Conservation (phyloP, 2,329 filamentous ascomycete genomes). For the Cytospora mali region DNA sequence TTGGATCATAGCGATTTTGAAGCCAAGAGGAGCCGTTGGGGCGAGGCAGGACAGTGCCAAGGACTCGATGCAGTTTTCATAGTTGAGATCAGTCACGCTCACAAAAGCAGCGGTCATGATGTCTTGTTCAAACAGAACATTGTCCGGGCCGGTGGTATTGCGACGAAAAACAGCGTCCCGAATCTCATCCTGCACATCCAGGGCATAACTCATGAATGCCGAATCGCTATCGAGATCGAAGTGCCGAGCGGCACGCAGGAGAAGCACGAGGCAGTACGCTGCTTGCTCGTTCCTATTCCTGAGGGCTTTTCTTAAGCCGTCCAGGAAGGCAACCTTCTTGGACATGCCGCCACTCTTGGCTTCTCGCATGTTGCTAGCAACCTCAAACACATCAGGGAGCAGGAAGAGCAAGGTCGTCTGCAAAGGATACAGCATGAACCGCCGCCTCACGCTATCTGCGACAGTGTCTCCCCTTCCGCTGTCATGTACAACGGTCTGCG, state of each 20-base stretch:
- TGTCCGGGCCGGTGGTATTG: conserved; percentile 49
- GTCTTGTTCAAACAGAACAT: conserved; percentile 60
- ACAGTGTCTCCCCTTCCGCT: conserved; percentile 26
- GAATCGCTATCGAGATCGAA: conserved; percentile 66
- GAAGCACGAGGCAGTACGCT: conserved; percentile 64
- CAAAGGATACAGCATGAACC: conserved; percentile 60
- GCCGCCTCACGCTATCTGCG: conserved; percentile 59
- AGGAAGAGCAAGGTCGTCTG: conserved; percentile 66
- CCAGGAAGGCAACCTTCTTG: conserved; percentile 68
- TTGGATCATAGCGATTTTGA: conserved; percentile 65
- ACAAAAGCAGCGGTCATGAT: conserved; percentile 70
- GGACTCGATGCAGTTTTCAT: conserved; percentile 59
- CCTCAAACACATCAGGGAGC: conserved; percentile 69
- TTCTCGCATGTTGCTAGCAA: conserved; percentile 68
- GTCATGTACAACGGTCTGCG: conserved; percentile 51
- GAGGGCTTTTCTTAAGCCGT: conserved; percentile 63
- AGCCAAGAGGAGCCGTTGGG: conserved; percentile 57
- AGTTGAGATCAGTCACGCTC: conserved; percentile 63
- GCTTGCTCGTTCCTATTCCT: conserved; percentile 68
- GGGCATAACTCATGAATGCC: conserved; percentile 65
- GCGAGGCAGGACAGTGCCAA: conserved; percentile 61
- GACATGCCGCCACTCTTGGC: conserved; percentile 63
- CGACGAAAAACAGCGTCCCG: conserved; percentile 66
- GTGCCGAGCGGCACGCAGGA: conserved; percentile 65
- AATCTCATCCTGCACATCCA: conserved; percentile 71